Base-by-base conservation (phyloP, 1,284 basidiomycete species). In the Ceratobasidium sp. region DNA sequence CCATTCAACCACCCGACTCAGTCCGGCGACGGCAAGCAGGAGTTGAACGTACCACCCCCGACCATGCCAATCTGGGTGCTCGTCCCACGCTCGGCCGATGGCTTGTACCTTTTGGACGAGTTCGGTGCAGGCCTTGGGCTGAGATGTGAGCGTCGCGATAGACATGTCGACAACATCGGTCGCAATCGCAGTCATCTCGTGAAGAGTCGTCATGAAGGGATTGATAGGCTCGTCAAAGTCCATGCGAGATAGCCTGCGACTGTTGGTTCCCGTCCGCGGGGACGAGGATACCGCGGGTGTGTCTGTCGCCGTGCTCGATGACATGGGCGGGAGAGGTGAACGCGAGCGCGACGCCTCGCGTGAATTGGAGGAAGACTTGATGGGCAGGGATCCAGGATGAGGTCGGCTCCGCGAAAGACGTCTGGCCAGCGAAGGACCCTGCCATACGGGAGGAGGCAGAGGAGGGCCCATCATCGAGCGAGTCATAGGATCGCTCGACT, bases 21-120 rank as follows among this genome's bases (percentile, higher is more conserved):
- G 89, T 78, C 93, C 94, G 53, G 98, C 98, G 63, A 99, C 92
- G n/a, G 98, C 96, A 69, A 99, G 90, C 8, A 98, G 86, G 29
- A 98, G 91, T 81, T 97, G 95, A 75, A 98, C 96, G 82, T 98
- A 99, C 98, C 98, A 99, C 75, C 93, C 95, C 73, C 97, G 88
- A 14, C 98, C 96, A 74, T 97, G 95, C 95, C 97, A 98, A 80
- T 98, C 95, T 11, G 96, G 93, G 82, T 98, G 93, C 74, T 96
- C 94, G 79, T 98, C 97, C 98, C 98, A 99, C 14, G 91, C 90
- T 79, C 90, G 92, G 74, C 98, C 98, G 77, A 98, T 93, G 75
- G 87, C 88, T 83, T 98, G 96, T 0, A 98, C 90, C 74, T 93
- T 88, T 79, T 94, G 91, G 39, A 99, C 96, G 76, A 97, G 88